Percentiles rank a stretch among this genome's conserved stretches.
Conservation (phyloP, 2,329 filamentous ascomycete species). For the Hypoxylon sp. region DNA sequence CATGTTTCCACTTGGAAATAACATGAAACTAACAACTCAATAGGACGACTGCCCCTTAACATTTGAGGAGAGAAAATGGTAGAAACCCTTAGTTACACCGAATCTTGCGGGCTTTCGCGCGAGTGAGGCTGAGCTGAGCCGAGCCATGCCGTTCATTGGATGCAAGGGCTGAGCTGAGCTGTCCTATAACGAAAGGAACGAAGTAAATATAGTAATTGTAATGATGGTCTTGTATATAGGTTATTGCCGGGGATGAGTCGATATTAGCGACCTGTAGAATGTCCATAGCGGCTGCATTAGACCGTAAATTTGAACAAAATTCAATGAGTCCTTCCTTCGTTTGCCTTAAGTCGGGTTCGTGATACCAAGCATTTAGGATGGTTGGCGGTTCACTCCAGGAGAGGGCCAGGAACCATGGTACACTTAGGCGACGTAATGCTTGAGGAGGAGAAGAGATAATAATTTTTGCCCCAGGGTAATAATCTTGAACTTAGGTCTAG, state of each 20-base stretch:
- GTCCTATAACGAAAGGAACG: constrained; percentile 37
- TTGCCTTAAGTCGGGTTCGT: not conserved
- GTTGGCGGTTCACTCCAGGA: not conserved
- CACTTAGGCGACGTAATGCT: not conserved
- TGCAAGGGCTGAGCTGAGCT: not conserved
- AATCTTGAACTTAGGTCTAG: not conserved
- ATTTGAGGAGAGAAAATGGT: constrained; percentile 72
- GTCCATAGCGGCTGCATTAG: constrained; percentile 37
- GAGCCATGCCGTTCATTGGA: not conserved
- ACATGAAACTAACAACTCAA: constrained; percentile 47
- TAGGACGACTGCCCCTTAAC: constrained; percentile 88
- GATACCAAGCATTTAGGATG: not conserved
- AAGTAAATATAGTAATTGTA: constrained; percentile 48
- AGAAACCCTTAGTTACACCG: constrained; percentile 32
- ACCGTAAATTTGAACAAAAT: constrained; percentile 21
- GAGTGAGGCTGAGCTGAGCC: constrained; percentile 6
- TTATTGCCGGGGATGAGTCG: constrained; percentile 34
- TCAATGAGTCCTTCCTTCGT: not conserved
- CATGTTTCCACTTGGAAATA: constrained; percentile 39
- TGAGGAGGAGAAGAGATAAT: not conserved
- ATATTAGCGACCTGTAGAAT: constrained; percentile 26
- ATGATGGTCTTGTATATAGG: constrained; percentile 49
- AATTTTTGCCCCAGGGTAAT: not conserved
- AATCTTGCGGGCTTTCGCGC: constrained; percentile 4
- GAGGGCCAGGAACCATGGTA: not conserved